Conservation (phyloP, 176 grass and related monocot genomes). For the Phragmites australis region DNA sequence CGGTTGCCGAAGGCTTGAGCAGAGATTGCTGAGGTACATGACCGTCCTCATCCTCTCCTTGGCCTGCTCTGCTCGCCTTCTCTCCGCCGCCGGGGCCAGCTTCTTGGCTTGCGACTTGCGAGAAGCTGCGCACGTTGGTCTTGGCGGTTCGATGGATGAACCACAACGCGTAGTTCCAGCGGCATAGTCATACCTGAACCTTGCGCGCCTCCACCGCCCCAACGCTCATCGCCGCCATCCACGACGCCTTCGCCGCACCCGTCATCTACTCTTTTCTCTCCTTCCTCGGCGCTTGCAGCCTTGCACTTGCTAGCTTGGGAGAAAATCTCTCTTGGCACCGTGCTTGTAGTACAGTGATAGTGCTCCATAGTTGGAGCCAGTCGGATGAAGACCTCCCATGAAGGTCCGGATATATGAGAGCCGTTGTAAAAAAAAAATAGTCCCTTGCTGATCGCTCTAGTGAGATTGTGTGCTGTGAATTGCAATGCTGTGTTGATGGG, state of each 20-base stretch:
- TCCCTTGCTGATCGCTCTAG: background rate
- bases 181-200: constrained; percentile 55
- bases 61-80: constrained; percentile 29
- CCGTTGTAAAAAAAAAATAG: no score
- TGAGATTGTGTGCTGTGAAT: background rate
- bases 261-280: constrained; percentile 24
- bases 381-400: no score
- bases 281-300: background rate
- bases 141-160: constrained; percentile 43
- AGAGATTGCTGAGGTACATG: constrained; percentile 33
- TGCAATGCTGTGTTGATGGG: background rate
- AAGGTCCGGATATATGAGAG: no score
- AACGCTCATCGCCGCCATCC: constrained; percentile 51
- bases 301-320: no score
- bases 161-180: constrained; percentile 62
- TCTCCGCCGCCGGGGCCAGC: constrained; percentile 2
- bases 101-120: constrained; percentile 25
- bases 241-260: constrained; percentile 40
- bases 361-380: no score
- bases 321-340: no score
- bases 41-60: constrained; percentile 54
- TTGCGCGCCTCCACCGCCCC: constrained; percentile 65
- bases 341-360: no score
- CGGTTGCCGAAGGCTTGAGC: background rate
- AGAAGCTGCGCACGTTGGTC: constrained; percentile 3